Evolutionary conservation across 176 grass and related monocot genomes (phyloP).

Genomic region (Echinochloa phyllopogon): DNA sequence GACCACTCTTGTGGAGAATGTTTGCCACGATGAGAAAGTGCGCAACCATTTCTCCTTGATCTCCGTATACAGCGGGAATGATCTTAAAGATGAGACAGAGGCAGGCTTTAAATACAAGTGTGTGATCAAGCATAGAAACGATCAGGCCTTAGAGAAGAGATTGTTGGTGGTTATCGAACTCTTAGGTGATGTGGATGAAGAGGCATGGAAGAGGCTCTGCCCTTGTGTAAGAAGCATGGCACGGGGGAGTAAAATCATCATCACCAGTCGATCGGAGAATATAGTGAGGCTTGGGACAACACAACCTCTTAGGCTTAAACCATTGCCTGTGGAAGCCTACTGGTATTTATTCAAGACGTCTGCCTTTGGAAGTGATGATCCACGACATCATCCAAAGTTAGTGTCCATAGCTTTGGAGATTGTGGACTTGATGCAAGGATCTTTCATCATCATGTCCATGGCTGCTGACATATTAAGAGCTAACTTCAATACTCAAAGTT

Average conservation of each 20-base stretch:
- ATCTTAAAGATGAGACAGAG: background rate
- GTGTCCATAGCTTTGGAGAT: constrained; percentile 30
- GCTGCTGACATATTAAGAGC: background rate
- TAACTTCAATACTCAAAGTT: background rate
- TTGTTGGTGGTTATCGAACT: constrained; percentile 35
- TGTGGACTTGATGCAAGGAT: constrained; percentile 6
- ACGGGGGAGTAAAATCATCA: constrained; percentile 38
- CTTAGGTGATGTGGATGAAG: background rate
- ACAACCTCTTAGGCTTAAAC: background rate
- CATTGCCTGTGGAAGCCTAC: constrained; percentile 20
- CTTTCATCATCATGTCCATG: background rate
- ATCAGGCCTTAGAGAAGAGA: background rate
- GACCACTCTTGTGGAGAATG: constrained; percentile 30
- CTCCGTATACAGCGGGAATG: background rate
- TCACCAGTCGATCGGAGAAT: background rate
- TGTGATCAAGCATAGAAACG: background rate
- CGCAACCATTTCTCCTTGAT: constrained; percentile 25
- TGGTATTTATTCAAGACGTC: constrained; percentile 34
- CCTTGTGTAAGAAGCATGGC: background rate
- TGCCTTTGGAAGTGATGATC: constrained; percentile 43
- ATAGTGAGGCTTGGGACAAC: background rate
- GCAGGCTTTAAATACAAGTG: background rate
- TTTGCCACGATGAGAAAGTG: constrained; percentile 29
- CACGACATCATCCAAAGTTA: background rate
- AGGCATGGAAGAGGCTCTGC: constrained; percentile 14